phyloP scores from a whole-genome alignment of 2,329 filamentous ascomycete species.

The Cryphonectria carpinicola region DNA sequence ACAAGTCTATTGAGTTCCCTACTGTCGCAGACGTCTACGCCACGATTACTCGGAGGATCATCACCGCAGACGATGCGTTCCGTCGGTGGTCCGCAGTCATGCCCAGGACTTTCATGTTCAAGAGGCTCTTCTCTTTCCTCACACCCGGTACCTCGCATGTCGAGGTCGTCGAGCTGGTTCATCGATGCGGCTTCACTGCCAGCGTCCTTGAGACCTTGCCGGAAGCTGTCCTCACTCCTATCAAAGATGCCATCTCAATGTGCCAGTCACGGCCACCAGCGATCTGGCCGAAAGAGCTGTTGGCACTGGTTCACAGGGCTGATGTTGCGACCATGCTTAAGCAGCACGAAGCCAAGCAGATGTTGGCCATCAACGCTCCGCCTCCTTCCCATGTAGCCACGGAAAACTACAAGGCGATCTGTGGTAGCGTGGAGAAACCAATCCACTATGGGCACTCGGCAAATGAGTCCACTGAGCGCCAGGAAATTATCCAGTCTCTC shows the following conservation, averaged over 20 bases:
- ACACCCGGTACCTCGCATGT: conserved; percentile 55
- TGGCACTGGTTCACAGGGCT: conserved; percentile 78
- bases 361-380: conserved; percentile 47
- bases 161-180: conserved; percentile 75
- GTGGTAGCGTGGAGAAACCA: conserved; percentile 20
- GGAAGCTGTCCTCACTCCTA: conserved; percentile 77
- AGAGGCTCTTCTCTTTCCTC: conserved; percentile 66
- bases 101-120: conserved; percentile 72
- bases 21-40: conserved; percentile 52
- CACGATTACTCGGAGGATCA: conserved; percentile 40
- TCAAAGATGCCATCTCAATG: conserved; percentile 82
- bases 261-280: conserved; percentile 83
- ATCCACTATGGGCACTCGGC: conserved; percentile 17
- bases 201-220: conserved; percentile 80
- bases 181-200: conserved; percentile 67
- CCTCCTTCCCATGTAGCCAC: conserved; percentile 65
- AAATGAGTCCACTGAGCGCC: conserved; percentile 70
- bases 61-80: conserved; percentile 42
- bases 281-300: conserved; percentile 71
- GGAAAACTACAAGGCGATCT: conserved; percentile 76
- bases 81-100: conserved; percentile 54
- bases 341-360: conserved; percentile 48
- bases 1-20: conserved; percentile 43
- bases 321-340: conserved; percentile 74
- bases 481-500: conserved; percentile 80